Evolutionary conservation across 257 asterid genomes (phyloP), one percentile per base, ranked within the genome.

Genomic region (Scutellaria minor): DNA sequence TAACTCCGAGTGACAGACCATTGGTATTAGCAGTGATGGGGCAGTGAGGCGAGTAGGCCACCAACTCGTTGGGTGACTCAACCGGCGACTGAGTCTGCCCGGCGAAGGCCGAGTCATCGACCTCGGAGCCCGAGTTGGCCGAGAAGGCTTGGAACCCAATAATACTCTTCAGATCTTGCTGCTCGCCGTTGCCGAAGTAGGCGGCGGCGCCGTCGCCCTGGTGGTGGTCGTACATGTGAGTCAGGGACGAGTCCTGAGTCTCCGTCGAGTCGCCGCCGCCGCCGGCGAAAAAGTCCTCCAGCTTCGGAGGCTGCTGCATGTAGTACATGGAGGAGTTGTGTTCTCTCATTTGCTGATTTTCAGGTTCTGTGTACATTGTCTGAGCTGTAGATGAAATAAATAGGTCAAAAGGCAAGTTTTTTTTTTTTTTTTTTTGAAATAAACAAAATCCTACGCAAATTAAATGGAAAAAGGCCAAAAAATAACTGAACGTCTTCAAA

Each of bases 111-210:
- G 96, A 84, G 80, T 87, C 98, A 47, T 89, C 96, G 18, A 87
- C 96, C 58, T 92, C 97, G 2, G 96, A 90, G 10, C 91, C 95
- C 65, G 96, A 86, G 90, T 87, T 89, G 1, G 87, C 84, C 0
- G 96, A 85, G 40, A 84, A 86, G 20, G 90, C 80, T 44, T 81
- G 96, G 63, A 87, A 85, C 66, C 87, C 95, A 62, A 86, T 54
- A 0, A 89, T 47, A 13, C 65, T 78, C 56, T 88, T 89, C 74
- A 91, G 88, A 81, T 89, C 93, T 46, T 88, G 90, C 55, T 85
- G 88, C 63, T 80, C 82, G 7, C 79, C 88, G 45, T 68, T 60
- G 68, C 66, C 8, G 75, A 79, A 86, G 81, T 76, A 84, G 72
- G 85, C 76, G 37, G 60, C 75, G 9, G 71, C 83, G 7, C 77